phyloP scores from a whole-genome alignment of 768 basidiomycete genomes.

The Suillus decipiens region DNA sequence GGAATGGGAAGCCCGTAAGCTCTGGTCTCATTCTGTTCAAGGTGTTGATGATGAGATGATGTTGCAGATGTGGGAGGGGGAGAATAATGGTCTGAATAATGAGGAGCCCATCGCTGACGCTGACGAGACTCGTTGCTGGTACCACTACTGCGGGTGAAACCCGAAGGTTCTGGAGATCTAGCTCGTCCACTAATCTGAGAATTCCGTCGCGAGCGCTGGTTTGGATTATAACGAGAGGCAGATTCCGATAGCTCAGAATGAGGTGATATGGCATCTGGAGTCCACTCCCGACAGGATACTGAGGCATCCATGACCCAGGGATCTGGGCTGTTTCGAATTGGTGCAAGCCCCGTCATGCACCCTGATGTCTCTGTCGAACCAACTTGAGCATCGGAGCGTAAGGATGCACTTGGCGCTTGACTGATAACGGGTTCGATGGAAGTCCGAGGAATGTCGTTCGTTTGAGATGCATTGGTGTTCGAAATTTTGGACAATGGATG shows the following conservation, averaged over 20 bases:
- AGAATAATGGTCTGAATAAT: constrained; percentile 13
- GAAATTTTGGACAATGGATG: constrained; percentile 20
- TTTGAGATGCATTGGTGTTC: constrained; percentile 14
- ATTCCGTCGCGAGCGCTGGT: not conserved
- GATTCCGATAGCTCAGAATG: constrained; percentile 13
- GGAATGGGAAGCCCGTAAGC: constrained; percentile 5
- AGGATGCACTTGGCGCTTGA: not conserved
- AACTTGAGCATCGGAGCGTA: constrained; percentile 4
- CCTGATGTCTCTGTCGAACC: not conserved
- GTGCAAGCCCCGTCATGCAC: constrained; percentile 7
- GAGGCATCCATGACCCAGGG: constrained; percentile 17
- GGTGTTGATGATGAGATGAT: not conserved
- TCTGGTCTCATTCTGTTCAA: not conserved
- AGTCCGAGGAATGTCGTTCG: not conserved
- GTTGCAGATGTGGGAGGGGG: constrained; percentile 10
- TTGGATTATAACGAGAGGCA: constrained; percentile 6
- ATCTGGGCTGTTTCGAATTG: constrained; percentile 3
- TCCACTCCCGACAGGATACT: constrained; percentile 11
- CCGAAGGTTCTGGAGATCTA: constrained; percentile 15
- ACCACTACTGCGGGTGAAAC: constrained; percentile 10
- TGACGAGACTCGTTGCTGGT: constrained; percentile 15
- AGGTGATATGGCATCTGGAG: constrained; percentile 6
- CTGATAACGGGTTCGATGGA: no score
- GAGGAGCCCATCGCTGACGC: constrained; percentile 11
- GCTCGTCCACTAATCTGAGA: not conserved